A percentile compares a stretch with the other conserved stretches of the same genome.
These are phyloP conservation scores for Teunomyces aglyptinius DNA, from an alignment of 805 yeast species.

Conservation along the genomic window DNA sequence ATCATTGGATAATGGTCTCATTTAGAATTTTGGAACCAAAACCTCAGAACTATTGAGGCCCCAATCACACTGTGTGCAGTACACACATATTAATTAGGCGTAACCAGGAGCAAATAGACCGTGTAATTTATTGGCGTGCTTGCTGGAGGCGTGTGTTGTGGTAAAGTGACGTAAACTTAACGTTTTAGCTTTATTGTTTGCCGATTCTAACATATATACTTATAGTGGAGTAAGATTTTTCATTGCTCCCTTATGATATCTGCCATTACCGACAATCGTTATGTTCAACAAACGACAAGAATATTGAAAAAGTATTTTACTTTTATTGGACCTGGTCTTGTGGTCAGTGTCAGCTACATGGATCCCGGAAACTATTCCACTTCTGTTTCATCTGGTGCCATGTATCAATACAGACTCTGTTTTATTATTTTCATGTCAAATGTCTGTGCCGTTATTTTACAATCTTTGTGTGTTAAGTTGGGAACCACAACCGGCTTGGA, in stretches of 20 bases:
- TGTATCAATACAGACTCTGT: constrained; percentile 67
- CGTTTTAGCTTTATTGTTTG: too few relatives aligned
- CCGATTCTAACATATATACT: too few relatives aligned
- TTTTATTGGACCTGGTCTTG: constrained; percentile 84
- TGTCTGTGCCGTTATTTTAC: constrained; percentile 78
- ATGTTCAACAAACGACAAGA: constrained; percentile 4
- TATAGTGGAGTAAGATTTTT: not conserved
- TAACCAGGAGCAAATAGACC: too few relatives aligned
- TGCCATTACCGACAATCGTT: not conserved
- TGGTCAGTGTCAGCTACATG: constrained; percentile 88
- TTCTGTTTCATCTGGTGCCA: constrained; percentile 85
- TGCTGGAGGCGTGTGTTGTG: too few relatives aligned
- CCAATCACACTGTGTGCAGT: too few relatives aligned
- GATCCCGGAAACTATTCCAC: constrained; percentile 95
- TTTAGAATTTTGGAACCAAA: too few relatives aligned
- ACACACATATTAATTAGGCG: too few relatives aligned
- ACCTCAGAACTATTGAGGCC: too few relatives aligned
- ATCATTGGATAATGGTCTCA: not conserved
- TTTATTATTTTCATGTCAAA: constrained; percentile 77
- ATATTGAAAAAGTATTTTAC: constrained; percentile 52
- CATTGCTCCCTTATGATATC: not conserved
- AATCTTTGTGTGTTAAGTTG: constrained; percentile 76
- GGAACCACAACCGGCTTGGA: constrained; percentile 91
- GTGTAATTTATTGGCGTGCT: too few relatives aligned
- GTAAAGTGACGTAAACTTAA: too few relatives aligned